Base-by-base conservation (phyloP, 768 basidiomycete species). In the Auriscalpium orientale region DNA sequence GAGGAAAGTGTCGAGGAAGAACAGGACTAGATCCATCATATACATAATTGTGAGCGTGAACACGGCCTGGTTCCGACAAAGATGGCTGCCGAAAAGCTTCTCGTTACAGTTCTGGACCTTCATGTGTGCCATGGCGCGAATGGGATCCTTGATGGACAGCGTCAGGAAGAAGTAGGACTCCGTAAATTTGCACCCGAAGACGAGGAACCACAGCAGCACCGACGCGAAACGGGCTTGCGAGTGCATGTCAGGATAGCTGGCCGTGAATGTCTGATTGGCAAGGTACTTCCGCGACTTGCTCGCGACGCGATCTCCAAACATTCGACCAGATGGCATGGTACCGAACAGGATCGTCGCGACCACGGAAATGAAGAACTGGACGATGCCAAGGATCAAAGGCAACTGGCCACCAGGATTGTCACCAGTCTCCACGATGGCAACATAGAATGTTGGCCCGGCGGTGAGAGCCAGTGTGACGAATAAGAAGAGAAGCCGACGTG, bases 131-230 rank as follows among this genome's bases (percentile, higher is more conserved):
- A 99, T 97, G 66, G 93, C 94, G 33, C 79, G 79, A 60, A 99
- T 94, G 4, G 97, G 92, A 60, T 94, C 85, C 56, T 85, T 81
- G 83, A 99, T 95, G 4, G 95, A 95, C 46, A 92, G 79, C 1
- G 93, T 98, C 60, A 98, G 76, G 85, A 92, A 98, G 76, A 97
- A 99, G 78, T 99, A 98, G 0, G 93, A 97, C 70, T 99, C 97
- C 47, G 84, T 82, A 64, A 95, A 88, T 74, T 98, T 98, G 83
- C 95, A 97, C 0, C 88, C 87, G 66, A 99, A 99, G 64, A 98
- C 84, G 64, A 98, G 82, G 65, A 88, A 53, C 97, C 97, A 98
- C 33, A 99, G 79, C 15, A 79, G 64, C 54, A 92, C 71, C 4
- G 91, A 94, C 2, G 89, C 90, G 2, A 85, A 63, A n/a, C 95